Evolutionary conservation across 192 early-diverging fungal species (phyloP), one percentile per base, ranked within the genome.

Genomic region (Radiomyces spectabilis): DNA sequence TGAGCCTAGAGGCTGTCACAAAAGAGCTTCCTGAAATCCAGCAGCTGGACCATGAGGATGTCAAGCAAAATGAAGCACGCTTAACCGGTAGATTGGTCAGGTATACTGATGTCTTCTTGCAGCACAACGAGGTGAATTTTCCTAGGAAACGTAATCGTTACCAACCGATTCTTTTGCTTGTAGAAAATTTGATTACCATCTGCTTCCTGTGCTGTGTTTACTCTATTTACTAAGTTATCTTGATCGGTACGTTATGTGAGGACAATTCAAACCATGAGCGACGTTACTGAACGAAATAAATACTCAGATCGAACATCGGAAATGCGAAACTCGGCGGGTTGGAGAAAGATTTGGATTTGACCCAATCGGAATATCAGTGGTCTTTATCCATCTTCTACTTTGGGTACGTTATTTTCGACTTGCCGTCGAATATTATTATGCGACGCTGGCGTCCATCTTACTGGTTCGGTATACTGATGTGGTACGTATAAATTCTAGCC

Each of bases 361-460:
- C 53, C 16, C 16, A 57, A 19, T 43, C 26, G 38, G 51, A 79
- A 53, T 84, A 73, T 65, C 74, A 77, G 41, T 77, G 77, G 75
- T 48, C 71, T 34, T 34, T 88, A n/a, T 78, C 82, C n/a, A 73
- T 80, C 46, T 85, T 84, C 61, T 88, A 83, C 51, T 57, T 85
- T 53, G 77, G 76, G 57, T 75, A 72, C 43, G 71, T 87, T 32
- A 32, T 84, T 18, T 88, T 79, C 57, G 85, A 88, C 61, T 61
- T 88, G 15, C 86, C 86, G 19, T 81, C 78, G 18, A 88, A 86
- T 64, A 72, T 85, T 41, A 30, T 80, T 16, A 63, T 85, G 42
- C 79, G 56, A 21, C 56, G 56, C 25, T 58, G 56, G 56, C 45
- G 47, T 31, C 37, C 56, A 3, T 58, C 56, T 31, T 19, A 15